Conservation (phyloP, 495 filamentous ascomycete genomes). For the Acidiella bohemica region DNA sequence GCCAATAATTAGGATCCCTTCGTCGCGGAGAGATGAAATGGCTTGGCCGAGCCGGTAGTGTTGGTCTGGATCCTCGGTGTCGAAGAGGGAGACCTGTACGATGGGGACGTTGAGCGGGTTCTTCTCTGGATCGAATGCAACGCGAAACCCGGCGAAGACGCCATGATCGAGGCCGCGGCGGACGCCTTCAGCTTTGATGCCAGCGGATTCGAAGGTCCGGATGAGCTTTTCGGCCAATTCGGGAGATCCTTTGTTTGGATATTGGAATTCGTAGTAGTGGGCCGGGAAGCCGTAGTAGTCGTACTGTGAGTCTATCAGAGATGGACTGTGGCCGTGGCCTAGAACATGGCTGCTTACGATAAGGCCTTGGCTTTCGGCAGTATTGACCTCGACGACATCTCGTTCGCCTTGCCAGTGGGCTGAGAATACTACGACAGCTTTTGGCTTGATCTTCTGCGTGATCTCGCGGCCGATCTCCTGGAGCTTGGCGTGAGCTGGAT, state of each 20-base stretch:
- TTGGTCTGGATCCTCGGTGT: slow-evolving; percentile 50
- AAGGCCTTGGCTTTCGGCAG: slow-evolving; percentile 51
- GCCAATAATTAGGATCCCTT: slow-evolving; percentile 59
- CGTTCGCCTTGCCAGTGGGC: slow-evolving; percentile 66
- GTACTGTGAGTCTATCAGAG: too few species aligned
- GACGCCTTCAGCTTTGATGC: slow-evolving; percentile 51
- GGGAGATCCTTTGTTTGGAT: slow-evolving; percentile 53
- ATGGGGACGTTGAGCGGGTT: slow-evolving; percentile 68
- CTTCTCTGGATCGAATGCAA: slow-evolving; percentile 52
- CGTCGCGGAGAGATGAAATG: slow-evolving; percentile 51
- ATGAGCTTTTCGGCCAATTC: slow-evolving; percentile 54
- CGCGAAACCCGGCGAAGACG: slow-evolving; percentile 61
- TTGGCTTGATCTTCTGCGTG: slow-evolving; percentile 63
- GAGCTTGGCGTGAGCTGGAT: slow-evolving; percentile 62
- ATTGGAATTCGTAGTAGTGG: slow-evolving; percentile 50
- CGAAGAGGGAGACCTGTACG: slow-evolving; percentile 68
- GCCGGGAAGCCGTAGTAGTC: slow-evolving; percentile 75
- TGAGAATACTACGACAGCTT: slow-evolving; percentile 73
- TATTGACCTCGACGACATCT: slow-evolving; percentile 57
- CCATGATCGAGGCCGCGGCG: slow-evolving; percentile 69
- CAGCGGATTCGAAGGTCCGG: slow-evolving; percentile 40
- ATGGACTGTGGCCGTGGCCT: too few species aligned
- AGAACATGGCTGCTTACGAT: too few species aligned
- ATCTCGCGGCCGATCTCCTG: slow-evolving; percentile 62
- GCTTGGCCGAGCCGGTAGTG: slow-evolving; percentile 64